Percentiles rank a stretch among this genome's conserved stretches.
Conservation (phyloP, 371 early-diverging fungal genomes). For the Rhizopus stolonifer region DNA sequence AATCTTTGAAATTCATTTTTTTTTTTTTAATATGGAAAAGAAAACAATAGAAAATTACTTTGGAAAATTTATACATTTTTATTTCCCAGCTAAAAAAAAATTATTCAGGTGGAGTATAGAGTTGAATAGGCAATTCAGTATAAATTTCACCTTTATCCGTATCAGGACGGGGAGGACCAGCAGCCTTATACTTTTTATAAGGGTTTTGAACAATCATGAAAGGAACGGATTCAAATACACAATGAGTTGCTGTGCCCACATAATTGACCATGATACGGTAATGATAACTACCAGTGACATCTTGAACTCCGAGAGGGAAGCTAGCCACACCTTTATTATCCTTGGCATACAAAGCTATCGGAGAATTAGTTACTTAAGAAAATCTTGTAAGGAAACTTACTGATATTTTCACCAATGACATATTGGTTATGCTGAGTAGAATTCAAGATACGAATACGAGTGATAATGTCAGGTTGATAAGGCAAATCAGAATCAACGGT, state of each 20-base stretch:
- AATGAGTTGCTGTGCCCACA: constrained; percentile 23
- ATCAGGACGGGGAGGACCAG: constrained; percentile 7
- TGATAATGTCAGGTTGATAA: constrained; percentile 26
- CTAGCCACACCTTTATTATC: constrained; percentile 20
- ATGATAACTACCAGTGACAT: constrained; percentile 30
- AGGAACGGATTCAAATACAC: constrained; percentile 36
- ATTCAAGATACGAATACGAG: constrained; percentile 37
- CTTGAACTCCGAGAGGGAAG: constrained; percentile 24
- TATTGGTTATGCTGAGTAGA: constrained; percentile 35
- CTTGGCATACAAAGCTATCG: constrained; percentile 16
- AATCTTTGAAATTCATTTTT: constrained; percentile 45
- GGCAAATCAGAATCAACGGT: constrained; percentile 24
- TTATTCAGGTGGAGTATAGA: neutral
- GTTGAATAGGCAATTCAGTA: neutral
- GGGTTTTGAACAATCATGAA: constrained; percentile 31
- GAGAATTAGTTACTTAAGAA: neutral
- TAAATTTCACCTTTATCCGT: neutral
- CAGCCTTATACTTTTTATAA: constrained; percentile 8
- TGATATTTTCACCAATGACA: constrained; percentile 34
- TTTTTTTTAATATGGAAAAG: neutral
- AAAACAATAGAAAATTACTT: neutral
- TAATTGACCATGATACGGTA: constrained; percentile 43
- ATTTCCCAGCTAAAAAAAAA: neutral
- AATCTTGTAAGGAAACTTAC: constrained; percentile 22
- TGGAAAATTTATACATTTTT: neutral